Evolutionary conservation across 768 basidiomycete genomes (phyloP), one percentile per base, ranked within the genome.

Genomic region (Paxillus ammoniavirescens): DNA sequence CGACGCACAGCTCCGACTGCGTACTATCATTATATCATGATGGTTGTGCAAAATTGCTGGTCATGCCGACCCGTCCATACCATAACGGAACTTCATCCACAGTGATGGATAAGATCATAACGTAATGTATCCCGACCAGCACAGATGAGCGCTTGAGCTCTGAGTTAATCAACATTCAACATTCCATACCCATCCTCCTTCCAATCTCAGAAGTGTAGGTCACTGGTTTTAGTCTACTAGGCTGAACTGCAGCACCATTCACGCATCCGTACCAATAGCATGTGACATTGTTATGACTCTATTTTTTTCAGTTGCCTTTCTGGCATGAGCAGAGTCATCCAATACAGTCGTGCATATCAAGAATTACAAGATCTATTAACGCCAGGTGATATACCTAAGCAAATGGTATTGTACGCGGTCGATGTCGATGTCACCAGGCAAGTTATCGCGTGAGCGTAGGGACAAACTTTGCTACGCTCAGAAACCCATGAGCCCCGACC

Each of bases 381-480:
- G 42, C 18, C 42, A 2, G 10, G 31, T 4, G 26, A 26, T 26
- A 10, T 31, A 31, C 5, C 18, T 28, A 43, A 23, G 26, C 9
- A 21, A 43, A 45, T 45, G 43, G 43, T 26, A 30, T 31, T 26
- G 15, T 44, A 26, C 5, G 15, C 8, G n/a, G 28, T n/a, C 7
- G n/a, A 26, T 14, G 14, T 30, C 28, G 26, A 6, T 30, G 43
- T 15, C 43, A 31, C 23, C 4, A 45, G 13, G 10, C 30, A 44
- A 44, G 30, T 61, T 44, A 65, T 18, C 50, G 61, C 10, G 54
- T 18, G 26, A 66, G 47, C 31, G 52, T 43, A 13, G 52, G 40
- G 10, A 42, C 30, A 26, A 57, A 48, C 6, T 30, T 62, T 0
- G 44, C 49, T 35, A 59, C 21, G 31, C 41, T 42, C 48, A 31